These are phyloP conservation scores for Purshia tridentata DNA, from an alignment of 306 rosid genomes.

Conservation along the genomic window DNA sequence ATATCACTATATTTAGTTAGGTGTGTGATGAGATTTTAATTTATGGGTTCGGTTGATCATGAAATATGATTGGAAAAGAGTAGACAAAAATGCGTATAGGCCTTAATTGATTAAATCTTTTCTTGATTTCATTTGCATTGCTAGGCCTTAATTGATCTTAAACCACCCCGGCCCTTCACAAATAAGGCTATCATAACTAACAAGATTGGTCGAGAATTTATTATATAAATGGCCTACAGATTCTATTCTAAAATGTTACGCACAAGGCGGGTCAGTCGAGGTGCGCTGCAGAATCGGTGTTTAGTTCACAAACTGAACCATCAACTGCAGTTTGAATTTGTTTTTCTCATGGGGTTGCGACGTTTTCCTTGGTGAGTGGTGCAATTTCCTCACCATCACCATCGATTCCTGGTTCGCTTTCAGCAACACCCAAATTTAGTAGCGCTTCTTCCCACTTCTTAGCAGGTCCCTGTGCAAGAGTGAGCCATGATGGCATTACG, in stretches of 20 bases:
- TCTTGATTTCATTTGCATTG: neutral
- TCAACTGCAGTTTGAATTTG: neutral
- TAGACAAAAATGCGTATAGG: neutral
- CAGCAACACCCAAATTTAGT: conserved; percentile 57
- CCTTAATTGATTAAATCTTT: neutral
- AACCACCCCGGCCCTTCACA: neutral
- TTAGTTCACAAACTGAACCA: neutral
- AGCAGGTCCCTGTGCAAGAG: conserved; percentile 60
- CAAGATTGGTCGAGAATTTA: neutral
- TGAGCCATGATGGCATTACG: conserved; percentile 7
- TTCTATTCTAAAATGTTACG: no score
- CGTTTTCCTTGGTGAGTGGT: conserved; percentile 72
- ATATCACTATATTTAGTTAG: no score
- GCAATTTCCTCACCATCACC: conserved; percentile 82
- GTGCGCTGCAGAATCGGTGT: neutral
- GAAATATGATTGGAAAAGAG: no score
- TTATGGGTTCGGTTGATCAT: no score
- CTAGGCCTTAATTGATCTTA: neutral
- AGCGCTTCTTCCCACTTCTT: conserved; percentile 75
- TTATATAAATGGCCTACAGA: no score
- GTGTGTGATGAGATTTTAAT: no score
- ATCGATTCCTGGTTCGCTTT: conserved; percentile 56
- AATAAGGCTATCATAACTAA: neutral
- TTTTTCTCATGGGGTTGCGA: conserved; percentile 53
- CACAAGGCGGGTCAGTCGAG: neutral